These are phyloP conservation scores for Penicillium sp. DNA, from an alignment of 2,329 filamentous ascomycete genomes.

Conservation along the genomic window DNA sequence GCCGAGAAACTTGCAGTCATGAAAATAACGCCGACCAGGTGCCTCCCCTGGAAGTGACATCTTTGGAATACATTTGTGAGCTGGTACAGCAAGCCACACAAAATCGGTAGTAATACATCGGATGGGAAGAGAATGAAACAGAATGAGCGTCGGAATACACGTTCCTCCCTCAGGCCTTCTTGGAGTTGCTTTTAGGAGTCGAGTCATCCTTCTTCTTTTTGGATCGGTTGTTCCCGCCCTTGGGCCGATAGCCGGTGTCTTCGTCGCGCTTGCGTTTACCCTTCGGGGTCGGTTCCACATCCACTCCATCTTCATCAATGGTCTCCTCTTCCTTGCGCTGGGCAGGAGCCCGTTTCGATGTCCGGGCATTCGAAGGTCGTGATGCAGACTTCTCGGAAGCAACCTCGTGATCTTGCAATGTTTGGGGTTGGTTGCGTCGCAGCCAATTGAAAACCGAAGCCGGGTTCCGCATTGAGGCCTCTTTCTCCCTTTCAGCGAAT, in stretches of 20 bases:
- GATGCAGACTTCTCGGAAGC: constrained; percentile 43
- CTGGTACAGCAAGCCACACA: background rate
- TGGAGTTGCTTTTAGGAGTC: constrained; percentile 32
- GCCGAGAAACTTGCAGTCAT: background rate
- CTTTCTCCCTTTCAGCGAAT: constrained; percentile 55
- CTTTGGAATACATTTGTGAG: background rate
- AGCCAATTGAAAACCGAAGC: constrained; percentile 97
- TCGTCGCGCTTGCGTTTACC: constrained; percentile 51
- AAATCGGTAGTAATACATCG: constrained; percentile 18
- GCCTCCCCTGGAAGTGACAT: background rate
- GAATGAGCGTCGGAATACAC: background rate
- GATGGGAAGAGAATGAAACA: background rate
- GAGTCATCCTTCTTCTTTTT: constrained; percentile 45
- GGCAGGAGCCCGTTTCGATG: constrained; percentile 42
- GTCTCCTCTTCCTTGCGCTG: constrained; percentile 43
- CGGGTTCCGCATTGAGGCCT: constrained; percentile 69
- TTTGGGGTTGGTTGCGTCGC: constrained; percentile 76
- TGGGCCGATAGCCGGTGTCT: constrained; percentile 48
- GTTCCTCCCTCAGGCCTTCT: constrained; percentile 23
- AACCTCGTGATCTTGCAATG: constrained; percentile 70
- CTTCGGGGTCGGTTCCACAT: constrained; percentile 39
- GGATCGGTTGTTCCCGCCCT: constrained; percentile 44
- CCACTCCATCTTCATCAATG: constrained; percentile 46
- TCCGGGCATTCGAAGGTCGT: constrained; percentile 40
- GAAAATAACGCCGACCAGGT: background rate